These are phyloP conservation scores for Ensete glaucum DNA, from an alignment of 176 grass and related monocot species.

Conservation along the genomic window DNA sequence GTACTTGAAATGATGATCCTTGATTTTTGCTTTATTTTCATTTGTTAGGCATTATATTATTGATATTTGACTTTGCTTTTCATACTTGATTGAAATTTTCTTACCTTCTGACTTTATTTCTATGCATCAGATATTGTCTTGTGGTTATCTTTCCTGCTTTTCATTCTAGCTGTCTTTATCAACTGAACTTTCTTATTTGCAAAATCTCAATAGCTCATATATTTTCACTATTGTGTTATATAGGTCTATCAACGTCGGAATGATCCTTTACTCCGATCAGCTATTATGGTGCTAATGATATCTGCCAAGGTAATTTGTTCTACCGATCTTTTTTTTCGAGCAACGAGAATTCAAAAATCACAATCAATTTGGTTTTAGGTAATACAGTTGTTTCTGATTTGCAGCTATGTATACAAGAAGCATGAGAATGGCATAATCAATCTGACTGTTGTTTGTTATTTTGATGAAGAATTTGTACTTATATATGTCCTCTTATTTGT, in stretches of 20 bases:
- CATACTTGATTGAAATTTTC: too few species aligned
- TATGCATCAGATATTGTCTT: not conserved
- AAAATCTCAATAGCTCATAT: not conserved
- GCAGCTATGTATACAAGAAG: not conserved
- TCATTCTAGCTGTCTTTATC: too few species aligned
- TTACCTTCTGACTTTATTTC: not conserved
- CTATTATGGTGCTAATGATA: conserved; percentile 62
- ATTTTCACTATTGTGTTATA: conserved; percentile 7
- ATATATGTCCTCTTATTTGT: too few species aligned
- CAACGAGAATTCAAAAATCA: not conserved
- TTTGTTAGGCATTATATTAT: too few species aligned
- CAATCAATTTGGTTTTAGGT: not conserved
- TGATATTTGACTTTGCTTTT: too few species aligned
- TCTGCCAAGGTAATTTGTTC: conserved; percentile 65
- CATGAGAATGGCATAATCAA: not conserved
- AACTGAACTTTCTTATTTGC: not conserved
- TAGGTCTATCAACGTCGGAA: conserved; percentile 57
- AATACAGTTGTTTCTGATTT: not conserved
- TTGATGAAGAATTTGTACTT: too few species aligned
- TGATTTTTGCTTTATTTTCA: too few species aligned
- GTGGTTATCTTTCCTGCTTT: not conserved
- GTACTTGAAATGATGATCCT: too few species aligned
- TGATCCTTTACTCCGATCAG: conserved; percentile 40
- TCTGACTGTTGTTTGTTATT: too few species aligned
- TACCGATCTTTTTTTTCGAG: not conserved